phyloP scores from a whole-genome alignment of 805 yeast species.

The Pichia eremophila region DNA sequence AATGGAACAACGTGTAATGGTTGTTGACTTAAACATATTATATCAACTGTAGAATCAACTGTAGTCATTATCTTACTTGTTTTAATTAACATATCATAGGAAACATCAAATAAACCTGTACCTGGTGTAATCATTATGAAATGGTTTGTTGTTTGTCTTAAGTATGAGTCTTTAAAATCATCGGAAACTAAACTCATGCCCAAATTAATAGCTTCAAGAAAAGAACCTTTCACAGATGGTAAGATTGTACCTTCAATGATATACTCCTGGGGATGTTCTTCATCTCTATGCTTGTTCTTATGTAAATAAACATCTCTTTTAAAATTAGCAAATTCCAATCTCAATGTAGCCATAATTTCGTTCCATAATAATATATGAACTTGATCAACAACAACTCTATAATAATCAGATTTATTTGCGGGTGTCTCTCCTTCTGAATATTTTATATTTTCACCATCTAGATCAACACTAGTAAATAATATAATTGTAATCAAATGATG shows the following conservation, averaged over 20 bases:
- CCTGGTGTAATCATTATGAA: constrained; percentile 85
- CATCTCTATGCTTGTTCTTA: constrained; percentile 26
- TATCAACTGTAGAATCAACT: constrained; percentile 79
- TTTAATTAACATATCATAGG: constrained; percentile 60
- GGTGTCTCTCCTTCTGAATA: constrained; percentile 63
- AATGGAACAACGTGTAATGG: constrained; percentile 91
- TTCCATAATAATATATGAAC: constrained; percentile 85
- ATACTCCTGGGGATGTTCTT: constrained; percentile 26
- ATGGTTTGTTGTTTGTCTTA: constrained; percentile 87
- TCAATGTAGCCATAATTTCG: constrained; percentile 77
- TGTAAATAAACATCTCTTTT: constrained; percentile 60
- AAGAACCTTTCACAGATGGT: constrained; percentile 84
- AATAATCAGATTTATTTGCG: constrained; percentile 67
- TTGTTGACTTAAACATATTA: constrained; percentile 80
- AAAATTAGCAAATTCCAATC: constrained; percentile 78
- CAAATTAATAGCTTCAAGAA: constrained; percentile 78
- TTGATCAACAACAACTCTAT: constrained; percentile 91
- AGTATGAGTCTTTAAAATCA: constrained; percentile 74
- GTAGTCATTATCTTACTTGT: constrained; percentile 69
- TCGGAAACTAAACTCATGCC: constrained; percentile 71
- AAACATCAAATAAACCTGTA: constrained; percentile 88
- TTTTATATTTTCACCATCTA: constrained; percentile 27
- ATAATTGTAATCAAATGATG: constrained; percentile 90
- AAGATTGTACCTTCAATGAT: constrained; percentile 53
- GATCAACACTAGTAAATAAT: constrained; percentile 72